Evolutionary conservation across 2,329 filamentous ascomycete genomes (phyloP).

Genomic region (Trichoderma lentiforme): DNA sequence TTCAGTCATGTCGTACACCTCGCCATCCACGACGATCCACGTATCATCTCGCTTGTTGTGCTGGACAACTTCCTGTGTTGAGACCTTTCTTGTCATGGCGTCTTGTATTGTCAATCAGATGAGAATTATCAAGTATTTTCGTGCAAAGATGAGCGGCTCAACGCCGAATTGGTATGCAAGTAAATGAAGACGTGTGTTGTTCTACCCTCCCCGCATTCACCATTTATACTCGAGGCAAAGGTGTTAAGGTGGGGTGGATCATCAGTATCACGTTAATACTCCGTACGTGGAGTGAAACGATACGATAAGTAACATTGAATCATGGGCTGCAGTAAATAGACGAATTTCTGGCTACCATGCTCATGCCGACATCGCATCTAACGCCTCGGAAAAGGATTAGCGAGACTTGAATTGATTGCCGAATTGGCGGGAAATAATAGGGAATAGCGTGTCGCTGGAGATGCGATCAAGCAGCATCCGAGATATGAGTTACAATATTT

Average conservation of each 20-base stretch:
- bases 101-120: background rate
- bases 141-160: background rate
- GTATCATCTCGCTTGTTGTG: background rate
- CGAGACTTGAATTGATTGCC: background rate
- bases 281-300: background rate
- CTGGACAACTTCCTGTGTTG: background rate
- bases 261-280: background rate
- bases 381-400: background rate
- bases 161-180: background rate
- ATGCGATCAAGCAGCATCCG: background rate
- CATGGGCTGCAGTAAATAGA: background rate
- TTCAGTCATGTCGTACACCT: slow-evolving; percentile 9
- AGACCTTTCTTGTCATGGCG: background rate
- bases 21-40: slow-evolving; percentile 12
- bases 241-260: background rate
- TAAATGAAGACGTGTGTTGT: background rate
- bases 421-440: background rate
- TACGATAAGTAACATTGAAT: background rate
- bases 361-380: background rate
- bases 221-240: background rate
- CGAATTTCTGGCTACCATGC: background rate
- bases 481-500: background rate
- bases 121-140: too few relatives aligned
- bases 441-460: background rate
- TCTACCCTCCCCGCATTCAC: background rate